A percentile compares a stretch with the other conserved stretches of the same genome.
Evolutionary conservation across 305 asterid genomes (phyloP).

Genomic region (Solanum aculeatissimum): DNA sequence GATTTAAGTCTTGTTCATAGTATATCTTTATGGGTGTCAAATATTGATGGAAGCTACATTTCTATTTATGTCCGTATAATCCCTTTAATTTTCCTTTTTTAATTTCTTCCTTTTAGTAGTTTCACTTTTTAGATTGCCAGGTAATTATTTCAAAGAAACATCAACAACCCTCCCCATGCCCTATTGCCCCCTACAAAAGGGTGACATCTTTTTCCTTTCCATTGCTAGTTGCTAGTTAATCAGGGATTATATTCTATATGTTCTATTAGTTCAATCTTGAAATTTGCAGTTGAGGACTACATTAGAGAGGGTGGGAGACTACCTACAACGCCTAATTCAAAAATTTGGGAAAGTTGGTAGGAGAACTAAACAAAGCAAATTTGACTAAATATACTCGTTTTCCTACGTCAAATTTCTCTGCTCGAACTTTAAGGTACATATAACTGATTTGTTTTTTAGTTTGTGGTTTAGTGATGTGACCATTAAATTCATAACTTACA

Average conservation of each 20-base stretch:
- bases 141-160: conserved; percentile 10
- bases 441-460: neutral
- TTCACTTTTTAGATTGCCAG: neutral
- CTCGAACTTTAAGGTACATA: conserved; percentile 34
- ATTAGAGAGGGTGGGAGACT: conserved; percentile 24
- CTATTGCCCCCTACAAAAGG: neutral
- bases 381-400: conserved; percentile 26
- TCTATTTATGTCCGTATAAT: neutral
- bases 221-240: neutral
- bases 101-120: neutral
- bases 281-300: conserved; percentile 34
- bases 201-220: neutral
- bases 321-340: conserved; percentile 52
- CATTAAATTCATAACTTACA: neutral
- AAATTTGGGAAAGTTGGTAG: conserved; percentile 60
- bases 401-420: conserved; percentile 20
- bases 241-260: neutral
- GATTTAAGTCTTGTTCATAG: neutral
- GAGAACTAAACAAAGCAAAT: conserved; percentile 31
- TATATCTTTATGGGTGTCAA: neutral
- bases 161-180: neutral
- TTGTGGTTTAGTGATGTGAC: neutral
- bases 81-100: neutral
- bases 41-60: neutral
- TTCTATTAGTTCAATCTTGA: neutral